Evolutionary conservation across 176 grass and related monocot genomes (phyloP).

Genomic region (Chrysopogon serrulatus): DNA sequence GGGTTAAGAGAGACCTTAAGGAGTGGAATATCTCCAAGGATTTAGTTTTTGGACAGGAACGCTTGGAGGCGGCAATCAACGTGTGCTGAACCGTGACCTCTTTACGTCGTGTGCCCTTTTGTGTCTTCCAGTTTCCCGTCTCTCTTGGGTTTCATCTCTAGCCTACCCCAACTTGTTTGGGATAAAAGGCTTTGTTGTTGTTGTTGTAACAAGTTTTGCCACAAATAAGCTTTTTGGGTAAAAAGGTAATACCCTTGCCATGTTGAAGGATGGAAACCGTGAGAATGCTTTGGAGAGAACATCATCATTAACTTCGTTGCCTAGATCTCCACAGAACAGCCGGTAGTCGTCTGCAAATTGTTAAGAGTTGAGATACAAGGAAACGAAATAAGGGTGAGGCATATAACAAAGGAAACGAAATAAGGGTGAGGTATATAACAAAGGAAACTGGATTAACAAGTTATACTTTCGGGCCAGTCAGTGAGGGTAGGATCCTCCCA

Average conservation of each 20-base stretch:
- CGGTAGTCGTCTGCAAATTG: constrained; percentile 72
- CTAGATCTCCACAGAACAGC: constrained; percentile 94
- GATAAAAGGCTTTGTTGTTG: too few species aligned
- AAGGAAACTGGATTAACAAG: not conserved
- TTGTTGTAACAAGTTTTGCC: not conserved
- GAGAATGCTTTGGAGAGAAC: constrained; percentile 93
- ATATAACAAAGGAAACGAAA: not conserved
- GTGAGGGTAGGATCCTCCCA: constrained; percentile 92
- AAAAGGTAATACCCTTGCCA: constrained; percentile 71
- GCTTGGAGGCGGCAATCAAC: too few species aligned
- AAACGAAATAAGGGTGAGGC: not conserved
- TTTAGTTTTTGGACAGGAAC: too few species aligned
- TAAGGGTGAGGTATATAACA: not conserved
- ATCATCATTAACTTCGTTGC: constrained; percentile 98
- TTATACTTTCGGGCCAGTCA: constrained; percentile 89
- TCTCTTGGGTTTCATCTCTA: too few species aligned
- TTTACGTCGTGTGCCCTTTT: too few species aligned
- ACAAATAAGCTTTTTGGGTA: not conserved
- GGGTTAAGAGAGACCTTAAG: too few species aligned
- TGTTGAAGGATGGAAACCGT: constrained; percentile 93
- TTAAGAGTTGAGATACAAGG: not conserved
- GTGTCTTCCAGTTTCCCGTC: too few species aligned
- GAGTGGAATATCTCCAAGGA: too few species aligned
- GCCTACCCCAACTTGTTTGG: too few species aligned
- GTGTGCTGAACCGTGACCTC: too few species aligned